Conservation (phyloP, 2,329 filamentous ascomycete genomes). For the Colletotrichum cuscutae region DNA sequence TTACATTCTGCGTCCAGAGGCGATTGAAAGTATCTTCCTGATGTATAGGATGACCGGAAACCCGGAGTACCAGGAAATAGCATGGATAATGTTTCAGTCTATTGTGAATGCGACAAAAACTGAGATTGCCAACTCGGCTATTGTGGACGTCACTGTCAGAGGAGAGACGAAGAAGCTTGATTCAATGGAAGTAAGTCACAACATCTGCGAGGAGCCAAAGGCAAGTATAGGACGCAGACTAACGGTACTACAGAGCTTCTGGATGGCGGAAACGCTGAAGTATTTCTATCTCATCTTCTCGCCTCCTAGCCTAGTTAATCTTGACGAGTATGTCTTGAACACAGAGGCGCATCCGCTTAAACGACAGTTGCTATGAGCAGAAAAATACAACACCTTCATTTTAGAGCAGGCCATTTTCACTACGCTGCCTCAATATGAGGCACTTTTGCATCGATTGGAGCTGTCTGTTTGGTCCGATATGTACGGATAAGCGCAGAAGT, state of each 20-base stretch:
- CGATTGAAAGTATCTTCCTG: slow-evolving; percentile 64
- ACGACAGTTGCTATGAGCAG: background rate
- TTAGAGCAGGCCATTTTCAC: background rate
- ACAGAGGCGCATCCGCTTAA: slow-evolving; percentile 61
- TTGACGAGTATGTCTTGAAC: slow-evolving; percentile 75
- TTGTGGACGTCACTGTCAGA: slow-evolving; percentile 59
- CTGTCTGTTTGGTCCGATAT: slow-evolving; percentile 4
- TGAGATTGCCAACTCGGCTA: slow-evolving; percentile 57
- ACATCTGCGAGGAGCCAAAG: slow-evolving; percentile 10
- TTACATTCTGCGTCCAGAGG: slow-evolving; percentile 63
- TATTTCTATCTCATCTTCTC: slow-evolving; percentile 81
- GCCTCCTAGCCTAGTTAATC: slow-evolving; percentile 67
- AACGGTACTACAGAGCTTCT: slow-evolving; percentile 67
- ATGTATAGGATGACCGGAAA: slow-evolving; percentile 64
- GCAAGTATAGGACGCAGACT: background rate
- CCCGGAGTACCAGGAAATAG: slow-evolving; percentile 57
- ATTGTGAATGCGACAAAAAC: slow-evolving; percentile 58
- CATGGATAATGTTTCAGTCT: slow-evolving; percentile 63
- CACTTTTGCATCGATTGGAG: background rate
- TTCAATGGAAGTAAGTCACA: slow-evolving; percentile 45
- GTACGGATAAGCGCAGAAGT: background rate
- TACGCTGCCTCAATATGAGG: background rate
- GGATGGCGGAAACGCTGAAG: slow-evolving; percentile 79
- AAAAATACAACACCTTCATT: background rate
- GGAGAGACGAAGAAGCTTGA: slow-evolving; percentile 55